Evolutionary conservation across 2,329 filamentous ascomycete species (phyloP), one percentile per base, ranked within the genome.

Genomic region (Neonectria coccinea): DNA sequence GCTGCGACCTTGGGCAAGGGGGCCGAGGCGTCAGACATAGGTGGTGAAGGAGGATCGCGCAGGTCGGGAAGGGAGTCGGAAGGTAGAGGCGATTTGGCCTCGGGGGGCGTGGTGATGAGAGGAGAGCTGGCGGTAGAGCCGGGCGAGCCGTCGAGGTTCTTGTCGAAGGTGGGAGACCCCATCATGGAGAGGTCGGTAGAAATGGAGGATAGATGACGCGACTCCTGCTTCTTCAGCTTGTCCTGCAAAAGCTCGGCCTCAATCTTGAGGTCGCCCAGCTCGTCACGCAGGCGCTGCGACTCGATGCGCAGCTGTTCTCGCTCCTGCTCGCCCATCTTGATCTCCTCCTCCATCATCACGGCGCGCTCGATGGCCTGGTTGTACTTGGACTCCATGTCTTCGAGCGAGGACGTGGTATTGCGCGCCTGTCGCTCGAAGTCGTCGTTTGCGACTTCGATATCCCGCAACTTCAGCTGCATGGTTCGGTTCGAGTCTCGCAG

Each of bases 371-470:
- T 97, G 5, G 94, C 89, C 61, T 97, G 88, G 78, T 97, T 98
- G 80, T 96, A 97, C 80, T 98, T 99, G 67, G 92, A 95, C 81
- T 99, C 96, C 79, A 99, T 85, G 76, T 99, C 96, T 81, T 99
- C 96, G 67, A 98, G 88, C 55, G 95, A 97, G 48, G 94, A 97
- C 39, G 93, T 94, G 29, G 95, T 97, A 79, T 97, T 96, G 73
- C 96, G 90, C 71, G 96, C 95, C 82, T 98, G 95, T 70, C 94
- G 90, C 83, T 99, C 96, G 77, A 95, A 97, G 79, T 99, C 96
- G 84, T 99, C 96, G 81, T 98, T 99, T 77, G 92, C 93, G 59
- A 99, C 96, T 80, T 99, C 96, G 73, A 95, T 97, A 78, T 99
- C 96, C 71, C 96, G 91, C 62, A 99, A 83, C 79, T 88, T 92